phyloP scores from a whole-genome alignment of 495 filamentous ascomycete species.

The Stereocaulon alpinum region DNA sequence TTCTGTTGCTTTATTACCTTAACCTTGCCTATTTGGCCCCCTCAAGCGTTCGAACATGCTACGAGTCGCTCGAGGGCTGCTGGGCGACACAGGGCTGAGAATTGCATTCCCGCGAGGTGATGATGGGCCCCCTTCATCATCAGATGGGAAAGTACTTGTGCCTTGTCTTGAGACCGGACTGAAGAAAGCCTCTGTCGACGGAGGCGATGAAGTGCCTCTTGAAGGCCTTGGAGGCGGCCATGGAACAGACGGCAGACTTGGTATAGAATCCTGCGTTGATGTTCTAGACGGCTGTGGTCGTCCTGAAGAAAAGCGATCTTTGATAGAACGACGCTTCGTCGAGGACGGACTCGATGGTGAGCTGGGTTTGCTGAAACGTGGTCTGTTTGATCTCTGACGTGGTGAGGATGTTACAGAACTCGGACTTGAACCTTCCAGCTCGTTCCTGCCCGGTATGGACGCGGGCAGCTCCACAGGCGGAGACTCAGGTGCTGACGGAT shows the following conservation, averaged over 20 bases:
- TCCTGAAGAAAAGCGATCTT: not conserved
- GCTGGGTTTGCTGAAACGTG: not conserved
- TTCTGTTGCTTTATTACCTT: not conserved
- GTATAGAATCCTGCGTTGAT: not conserved
- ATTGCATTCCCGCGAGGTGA: not conserved
- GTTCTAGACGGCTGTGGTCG: not conserved
- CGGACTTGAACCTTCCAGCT: constrained; percentile 5
- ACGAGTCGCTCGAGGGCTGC: not conserved
- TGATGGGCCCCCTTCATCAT: not conserved
- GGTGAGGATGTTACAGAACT: not conserved
- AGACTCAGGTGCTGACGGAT: constrained; percentile 13
- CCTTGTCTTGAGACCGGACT: constrained; percentile 8
- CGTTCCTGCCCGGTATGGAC: not conserved
- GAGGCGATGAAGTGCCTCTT: not conserved
- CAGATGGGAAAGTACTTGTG: not conserved
- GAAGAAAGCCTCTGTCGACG: not conserved
- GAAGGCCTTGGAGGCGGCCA: constrained; percentile 3
- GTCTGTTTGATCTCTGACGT: not conserved
- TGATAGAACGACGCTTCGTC: not conserved
- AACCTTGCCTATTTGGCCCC: not conserved
- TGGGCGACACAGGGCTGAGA: not conserved
- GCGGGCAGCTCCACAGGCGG: constrained; percentile 13
- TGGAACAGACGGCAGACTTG: constrained; percentile 6
- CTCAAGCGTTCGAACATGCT: not conserved
- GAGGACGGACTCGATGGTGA: constrained; percentile 9